phyloP scores from a whole-genome alignment of 192 early-diverging fungal genomes.

The Entophlyctis luteolus region DNA sequence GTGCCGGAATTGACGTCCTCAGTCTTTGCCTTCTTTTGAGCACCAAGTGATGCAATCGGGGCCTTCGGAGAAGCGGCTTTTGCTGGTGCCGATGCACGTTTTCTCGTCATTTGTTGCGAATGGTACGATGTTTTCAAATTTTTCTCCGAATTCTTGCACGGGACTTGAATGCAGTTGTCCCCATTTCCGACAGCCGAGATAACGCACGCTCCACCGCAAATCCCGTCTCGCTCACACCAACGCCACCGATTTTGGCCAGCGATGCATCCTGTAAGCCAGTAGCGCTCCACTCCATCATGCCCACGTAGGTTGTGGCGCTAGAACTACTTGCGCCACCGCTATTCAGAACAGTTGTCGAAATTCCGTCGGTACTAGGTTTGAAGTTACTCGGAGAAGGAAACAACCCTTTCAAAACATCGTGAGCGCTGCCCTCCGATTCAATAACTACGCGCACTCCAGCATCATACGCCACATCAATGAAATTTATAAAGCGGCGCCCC shows the following conservation, averaged over 20 bases:
- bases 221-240: slow-evolving; percentile 17
- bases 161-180: not conserved
- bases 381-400: too few species aligned
- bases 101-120: too few species aligned
- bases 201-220: slow-evolving; percentile 14
- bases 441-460: not conserved
- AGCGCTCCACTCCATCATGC: slow-evolving; percentile 27
- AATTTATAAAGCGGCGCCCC: slow-evolving; percentile 17
- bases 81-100: too few species aligned
- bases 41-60: not conserved
- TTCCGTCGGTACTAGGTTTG: not conserved
- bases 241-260: slow-evolving; percentile 14
- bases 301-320: slow-evolving; percentile 12
- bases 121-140: too few species aligned
- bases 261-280: slow-evolving; percentile 26
- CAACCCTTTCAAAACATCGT: not conserved
- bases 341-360: not conserved
- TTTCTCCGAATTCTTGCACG: too few species aligned
- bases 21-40: slow-evolving; percentile 1
- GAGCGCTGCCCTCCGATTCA: not conserved
- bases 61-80: too few species aligned
- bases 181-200: slow-evolving; percentile 17
- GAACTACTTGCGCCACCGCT: slow-evolving; percentile 2
- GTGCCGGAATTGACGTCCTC: not conserved
- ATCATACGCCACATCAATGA: slow-evolving; percentile 21